These are phyloP conservation scores for Jatropha podagrica DNA, from an alignment of 441 rosid genomes.

Conservation along the genomic window DNA sequence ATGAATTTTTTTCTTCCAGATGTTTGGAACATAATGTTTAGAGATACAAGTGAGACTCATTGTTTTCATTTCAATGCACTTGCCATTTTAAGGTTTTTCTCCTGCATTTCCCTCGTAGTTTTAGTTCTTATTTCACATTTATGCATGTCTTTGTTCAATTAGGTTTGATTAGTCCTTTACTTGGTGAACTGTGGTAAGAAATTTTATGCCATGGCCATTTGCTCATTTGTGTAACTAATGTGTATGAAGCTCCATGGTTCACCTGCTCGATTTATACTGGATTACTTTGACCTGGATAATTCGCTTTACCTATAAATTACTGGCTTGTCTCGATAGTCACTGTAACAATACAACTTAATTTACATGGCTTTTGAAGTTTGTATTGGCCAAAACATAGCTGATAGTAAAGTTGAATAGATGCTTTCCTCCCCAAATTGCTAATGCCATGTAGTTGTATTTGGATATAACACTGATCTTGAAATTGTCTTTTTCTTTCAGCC, in stretches of 20 bases:
- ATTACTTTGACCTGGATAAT: background rate
- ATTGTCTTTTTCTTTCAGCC: slow-evolving; percentile 31
- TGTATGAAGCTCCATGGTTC: background rate
- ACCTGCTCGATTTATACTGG: background rate
- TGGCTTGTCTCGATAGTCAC: background rate
- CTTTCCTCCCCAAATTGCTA: background rate
- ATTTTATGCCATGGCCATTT: background rate
- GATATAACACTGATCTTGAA: slow-evolving; percentile 12
- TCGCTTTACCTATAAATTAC: background rate
- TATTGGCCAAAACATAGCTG: background rate
- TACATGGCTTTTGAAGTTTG: background rate
- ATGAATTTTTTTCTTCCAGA: slow-evolving; percentile 14
- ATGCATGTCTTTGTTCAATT: background rate
- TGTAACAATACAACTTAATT: background rate
- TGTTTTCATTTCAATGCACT: slow-evolving; percentile 7
- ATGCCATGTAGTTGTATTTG: background rate
- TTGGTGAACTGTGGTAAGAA: slow-evolving; percentile 3
- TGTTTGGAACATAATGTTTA: slow-evolving; percentile 10
- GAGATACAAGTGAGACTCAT: slow-evolving; percentile 2
- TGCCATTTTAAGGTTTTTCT: background rate
- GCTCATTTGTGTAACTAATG: background rate
- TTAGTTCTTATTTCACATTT: background rate
- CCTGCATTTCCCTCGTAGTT: background rate
- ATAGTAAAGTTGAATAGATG: background rate
- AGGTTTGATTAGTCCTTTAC: background rate